Percentiles rank a stretch among this genome's conserved stretches.
Conservation (phyloP, 148 eudicot genomes). For the Rhododendron ovatum region DNA sequence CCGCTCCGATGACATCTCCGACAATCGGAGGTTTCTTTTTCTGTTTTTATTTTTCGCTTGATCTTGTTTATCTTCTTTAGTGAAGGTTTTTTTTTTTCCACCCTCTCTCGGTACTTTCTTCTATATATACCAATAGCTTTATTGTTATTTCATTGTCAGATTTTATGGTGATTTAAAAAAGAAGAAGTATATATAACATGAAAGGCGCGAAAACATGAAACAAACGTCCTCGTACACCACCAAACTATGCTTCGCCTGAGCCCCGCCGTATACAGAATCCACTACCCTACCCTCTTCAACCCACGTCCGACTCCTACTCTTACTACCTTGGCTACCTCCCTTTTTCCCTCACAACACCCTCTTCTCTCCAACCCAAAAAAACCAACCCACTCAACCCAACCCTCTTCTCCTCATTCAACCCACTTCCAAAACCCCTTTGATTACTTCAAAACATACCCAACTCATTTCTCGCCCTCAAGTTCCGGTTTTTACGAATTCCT, state of each 20-base stretch:
- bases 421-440: not conserved
- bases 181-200: too few relatives aligned
- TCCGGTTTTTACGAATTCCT: constrained; percentile 27
- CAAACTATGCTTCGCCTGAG: constrained; percentile 8
- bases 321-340: not conserved
- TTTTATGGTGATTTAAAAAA: too few relatives aligned
- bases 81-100: too few relatives aligned
- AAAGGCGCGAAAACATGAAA: not conserved
- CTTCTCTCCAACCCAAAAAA: constrained; percentile 2
- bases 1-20: too few relatives aligned
- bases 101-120: too few relatives aligned
- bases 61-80: too few relatives aligned
- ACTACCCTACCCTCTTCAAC: not conserved
- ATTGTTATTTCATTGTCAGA: too few relatives aligned
- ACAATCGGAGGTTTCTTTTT: too few relatives aligned
- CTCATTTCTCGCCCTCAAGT: not conserved
- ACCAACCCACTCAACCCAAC: not conserved
- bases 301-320: not conserved
- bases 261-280: not conserved
- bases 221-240: not conserved
- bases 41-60: too few relatives aligned
- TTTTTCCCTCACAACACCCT: not conserved
- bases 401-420: not conserved
- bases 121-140: too few relatives aligned
- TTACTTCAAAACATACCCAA: not conserved